These are phyloP conservation scores for Fraxinus baroniana DNA, from an alignment of 305 asterid species.

Conservation along the genomic window DNA sequence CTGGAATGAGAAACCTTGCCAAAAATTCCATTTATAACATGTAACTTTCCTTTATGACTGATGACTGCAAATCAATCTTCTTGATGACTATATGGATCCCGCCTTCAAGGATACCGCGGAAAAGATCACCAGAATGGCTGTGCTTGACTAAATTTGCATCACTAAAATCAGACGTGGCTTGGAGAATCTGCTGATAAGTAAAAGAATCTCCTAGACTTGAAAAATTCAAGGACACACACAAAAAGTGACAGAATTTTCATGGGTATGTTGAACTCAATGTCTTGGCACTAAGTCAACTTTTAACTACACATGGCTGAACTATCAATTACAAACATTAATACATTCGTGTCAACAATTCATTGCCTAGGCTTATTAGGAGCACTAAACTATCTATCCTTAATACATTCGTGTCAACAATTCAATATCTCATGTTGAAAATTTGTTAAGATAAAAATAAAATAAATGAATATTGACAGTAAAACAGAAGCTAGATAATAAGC, in stretches of 20 bases:
- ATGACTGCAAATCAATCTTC: conserved; percentile 52
- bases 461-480: too few relatives aligned
- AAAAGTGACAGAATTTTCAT: conserved; percentile 35
- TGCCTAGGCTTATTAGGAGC: too few relatives aligned
- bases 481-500: too few relatives aligned
- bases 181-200: conserved; percentile 74
- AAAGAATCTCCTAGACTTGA: conserved; percentile 53
- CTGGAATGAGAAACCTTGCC: conserved; percentile 73
- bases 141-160: conserved; percentile 59
- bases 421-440: too few relatives aligned
- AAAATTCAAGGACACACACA: conserved; percentile 38
- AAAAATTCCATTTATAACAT: conserved; percentile 32
- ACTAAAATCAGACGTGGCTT: conserved; percentile 61
- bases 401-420: too few relatives aligned
- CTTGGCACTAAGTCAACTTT: too few relatives aligned
- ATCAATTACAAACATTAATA: too few relatives aligned
- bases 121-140: conserved; percentile 85
- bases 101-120: conserved; percentile 65
- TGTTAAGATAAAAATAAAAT: too few relatives aligned
- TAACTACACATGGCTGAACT: too few relatives aligned
- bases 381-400: too few relatives aligned
- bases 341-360: too few relatives aligned
- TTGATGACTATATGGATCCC: conserved; percentile 68
- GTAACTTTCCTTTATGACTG: conserved; percentile 55
- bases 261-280: too few relatives aligned